Evolutionary conservation across 2,329 filamentous ascomycete species (phyloP), one percentile per base, ranked within the genome.

Genomic region (Arthroderma sp.): DNA sequence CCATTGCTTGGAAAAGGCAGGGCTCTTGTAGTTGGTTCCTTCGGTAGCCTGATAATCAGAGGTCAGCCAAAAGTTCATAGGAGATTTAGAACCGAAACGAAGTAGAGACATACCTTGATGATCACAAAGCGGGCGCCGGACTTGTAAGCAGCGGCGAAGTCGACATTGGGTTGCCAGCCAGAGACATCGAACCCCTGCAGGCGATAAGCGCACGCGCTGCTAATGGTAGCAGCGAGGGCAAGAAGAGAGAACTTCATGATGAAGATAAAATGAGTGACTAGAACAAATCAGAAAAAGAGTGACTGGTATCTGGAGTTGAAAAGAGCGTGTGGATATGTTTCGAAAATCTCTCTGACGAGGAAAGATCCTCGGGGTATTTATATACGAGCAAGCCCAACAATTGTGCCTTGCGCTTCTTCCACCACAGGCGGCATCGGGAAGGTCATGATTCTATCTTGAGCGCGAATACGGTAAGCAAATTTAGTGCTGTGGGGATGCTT

Each of bases 1-100:
- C 56, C 74, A 75, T 53, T 77, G 71, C 30, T 51, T 56, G 47
- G 60, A 66, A 60, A 76, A 77, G 22, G 40, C 49, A 10, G 62
- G 54, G 50, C 70, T 66, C 30, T 52, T 65, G 54, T 67, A 73
- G 15, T 53, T 61, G 9, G 68, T 71, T n/a, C 72, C 69, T 51
- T 75, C 70, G 9, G 72, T 75, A 5, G 72, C 72, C 70, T 73
- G 15, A 22, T 22, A 40, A 10, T 10, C 2, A 22, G 40, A 5
- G 22, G 6, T 15, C 3, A 8, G 30, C 32, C 36, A 34, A 34
- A 27, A 36, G 6, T 28, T 29, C 31, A 7, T n/a, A 6, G 37
- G 27, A 37, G 43, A 34, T 9, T 2, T 9, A 34, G 8, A 34
- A 34, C 9, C 11, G 32, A 34, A 34, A 9, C 32, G 32, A 34